Evolutionary conservation across 1,139 yeast species (phyloP).

Genomic region (Eremothecium coryli): DNA sequence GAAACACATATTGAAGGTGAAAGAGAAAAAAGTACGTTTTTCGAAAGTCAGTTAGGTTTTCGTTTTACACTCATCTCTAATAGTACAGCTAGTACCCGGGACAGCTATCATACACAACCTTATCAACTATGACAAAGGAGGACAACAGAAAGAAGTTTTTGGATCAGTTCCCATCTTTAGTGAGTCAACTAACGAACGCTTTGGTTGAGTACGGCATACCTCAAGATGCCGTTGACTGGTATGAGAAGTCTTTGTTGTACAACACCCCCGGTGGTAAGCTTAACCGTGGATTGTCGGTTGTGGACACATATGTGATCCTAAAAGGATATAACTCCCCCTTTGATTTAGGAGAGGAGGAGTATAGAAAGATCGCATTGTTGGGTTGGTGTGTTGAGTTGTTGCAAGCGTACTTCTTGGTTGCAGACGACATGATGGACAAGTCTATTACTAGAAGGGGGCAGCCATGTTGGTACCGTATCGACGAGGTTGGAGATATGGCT

Average conservation of each 20-base stretch:
- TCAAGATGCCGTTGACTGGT: constrained; percentile 81
- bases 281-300: constrained; percentile 91
- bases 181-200: constrained; percentile 60
- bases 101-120: neutral
- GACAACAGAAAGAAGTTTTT: constrained; percentile 52
- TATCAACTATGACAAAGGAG: constrained; percentile 26
- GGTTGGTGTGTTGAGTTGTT: constrained; percentile 96
- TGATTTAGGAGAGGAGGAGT: constrained; percentile 60
- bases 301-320: constrained; percentile 81
- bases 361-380: constrained; percentile 74
- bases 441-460: constrained; percentile 97
- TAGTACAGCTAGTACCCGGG: too few relatives aligned
- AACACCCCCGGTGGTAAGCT: constrained; percentile 96
- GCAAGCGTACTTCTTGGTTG: constrained; percentile 94
- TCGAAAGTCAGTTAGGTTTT: too few relatives aligned
- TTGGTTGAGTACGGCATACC: constrained; percentile 73
- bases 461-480: constrained; percentile 90
- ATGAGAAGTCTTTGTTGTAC: constrained; percentile 60
- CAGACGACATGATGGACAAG: constrained; percentile 98
- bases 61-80: too few relatives aligned
- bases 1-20: too few relatives aligned
- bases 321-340: constrained; percentile 49
- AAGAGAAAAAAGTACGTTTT: too few relatives aligned
- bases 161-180: constrained; percentile 66
- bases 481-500: constrained; percentile 82